A percentile compares a stretch with the other conserved stretches of the same genome.
Conservation (phyloP, 345 rosid species). For the Arabidopsis suecica region DNA sequence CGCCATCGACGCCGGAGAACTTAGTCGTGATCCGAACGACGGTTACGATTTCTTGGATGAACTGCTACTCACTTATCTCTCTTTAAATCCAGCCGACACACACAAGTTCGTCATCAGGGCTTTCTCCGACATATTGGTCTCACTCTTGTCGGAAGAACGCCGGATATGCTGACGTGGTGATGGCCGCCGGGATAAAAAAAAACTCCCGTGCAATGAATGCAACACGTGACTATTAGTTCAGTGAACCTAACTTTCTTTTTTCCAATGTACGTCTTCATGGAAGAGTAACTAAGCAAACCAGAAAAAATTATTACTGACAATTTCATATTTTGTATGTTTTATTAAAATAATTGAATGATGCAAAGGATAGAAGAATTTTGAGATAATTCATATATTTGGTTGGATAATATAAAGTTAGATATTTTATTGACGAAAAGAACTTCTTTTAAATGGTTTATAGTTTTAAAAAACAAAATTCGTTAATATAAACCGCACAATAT, state of each 20-base stretch:
- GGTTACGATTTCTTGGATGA: constrained; percentile 83
- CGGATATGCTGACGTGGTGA: constrained; percentile 24
- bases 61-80: constrained; percentile 73
- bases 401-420: neutral
- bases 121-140: constrained; percentile 76
- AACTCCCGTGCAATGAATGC: constrained; percentile 17
- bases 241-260: constrained; percentile 11
- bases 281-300: constrained; percentile 10
- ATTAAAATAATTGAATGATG: constrained; percentile 9
- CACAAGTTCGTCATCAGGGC: constrained; percentile 79
- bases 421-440: neutral
- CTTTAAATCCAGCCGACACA: constrained; percentile 65
- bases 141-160: constrained; percentile 50
- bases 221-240: constrained; percentile 28
- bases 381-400: constrained; percentile 4
- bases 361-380: neutral
- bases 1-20: constrained; percentile 36
- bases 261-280: constrained; percentile 1
- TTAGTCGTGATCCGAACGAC: constrained; percentile 51
- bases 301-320: constrained; percentile 15
- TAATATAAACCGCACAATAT: neutral
- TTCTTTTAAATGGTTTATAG: too few relatives aligned
- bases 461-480: neutral
- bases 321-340: constrained; percentile 5
- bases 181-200: neutral